Percentiles rank a stretch among this genome's conserved stretches.
Evolutionary conservation across 352 stramenopile genomes (phyloP).

Genomic region (Pythium apleroticum): DNA sequence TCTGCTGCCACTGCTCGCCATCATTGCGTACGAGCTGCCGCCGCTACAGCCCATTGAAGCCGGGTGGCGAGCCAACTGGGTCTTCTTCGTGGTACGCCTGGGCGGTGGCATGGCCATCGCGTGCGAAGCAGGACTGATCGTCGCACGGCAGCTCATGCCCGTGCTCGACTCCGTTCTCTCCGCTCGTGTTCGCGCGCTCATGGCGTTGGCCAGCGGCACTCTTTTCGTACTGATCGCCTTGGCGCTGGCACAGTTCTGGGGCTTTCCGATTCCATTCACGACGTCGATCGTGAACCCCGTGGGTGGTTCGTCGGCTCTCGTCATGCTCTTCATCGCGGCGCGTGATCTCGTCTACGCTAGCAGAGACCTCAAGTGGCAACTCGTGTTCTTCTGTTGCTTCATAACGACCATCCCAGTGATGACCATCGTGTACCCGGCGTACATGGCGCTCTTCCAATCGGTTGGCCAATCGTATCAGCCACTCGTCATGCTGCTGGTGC

Average conservation of each 20-base stretch:
- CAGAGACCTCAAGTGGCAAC: not conserved
- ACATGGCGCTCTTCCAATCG: not conserved
- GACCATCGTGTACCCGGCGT: conserved; percentile 6
- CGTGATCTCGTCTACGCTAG: not conserved
- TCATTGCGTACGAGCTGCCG: conserved; percentile 14
- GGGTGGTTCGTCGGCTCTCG: not conserved
- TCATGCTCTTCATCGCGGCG: not conserved
- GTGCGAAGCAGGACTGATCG: not conserved
- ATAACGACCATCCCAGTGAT: not conserved
- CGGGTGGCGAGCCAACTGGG: conserved; percentile 11
- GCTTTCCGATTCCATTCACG: conserved; percentile 9
- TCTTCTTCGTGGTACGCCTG: conserved; percentile 1
- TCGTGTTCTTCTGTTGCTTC: not conserved
- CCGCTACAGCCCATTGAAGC: not conserved
- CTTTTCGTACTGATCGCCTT: not conserved
- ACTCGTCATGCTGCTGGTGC: not conserved
- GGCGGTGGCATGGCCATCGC: not conserved
- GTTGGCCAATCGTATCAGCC: not conserved
- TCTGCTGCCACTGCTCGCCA: not conserved
- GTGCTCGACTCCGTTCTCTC: not conserved
- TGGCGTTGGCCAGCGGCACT: not conserved
- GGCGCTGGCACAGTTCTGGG: not conserved
- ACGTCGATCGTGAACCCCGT: not conserved
- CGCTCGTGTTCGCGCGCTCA: not conserved
- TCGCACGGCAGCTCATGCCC: not conserved